Evolutionary conservation across 1,284 basidiomycete genomes (phyloP).

Genomic region (Trichosporon faecale): DNA sequence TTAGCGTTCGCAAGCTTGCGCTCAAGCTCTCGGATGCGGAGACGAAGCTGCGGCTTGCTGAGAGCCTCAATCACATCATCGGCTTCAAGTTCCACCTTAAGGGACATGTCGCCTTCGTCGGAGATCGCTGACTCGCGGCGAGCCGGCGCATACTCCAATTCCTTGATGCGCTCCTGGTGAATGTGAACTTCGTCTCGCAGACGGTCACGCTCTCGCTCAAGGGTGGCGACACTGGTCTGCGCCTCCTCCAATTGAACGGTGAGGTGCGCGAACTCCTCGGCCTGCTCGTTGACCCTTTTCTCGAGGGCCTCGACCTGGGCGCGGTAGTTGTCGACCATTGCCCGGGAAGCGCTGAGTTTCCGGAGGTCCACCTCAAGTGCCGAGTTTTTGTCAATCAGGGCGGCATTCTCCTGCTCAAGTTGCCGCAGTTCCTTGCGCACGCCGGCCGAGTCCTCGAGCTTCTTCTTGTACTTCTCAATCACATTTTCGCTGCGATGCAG

Average conservation of each 20-base stretch:
- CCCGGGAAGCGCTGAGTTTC: constrained; percentile 80
- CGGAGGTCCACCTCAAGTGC: constrained; percentile 84
- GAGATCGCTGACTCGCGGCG: constrained; percentile 13
- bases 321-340: constrained; percentile 84
- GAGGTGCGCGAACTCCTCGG: constrained; percentile 59
- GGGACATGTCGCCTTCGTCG: constrained; percentile 28
- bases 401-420: constrained; percentile 87
- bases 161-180: constrained; percentile 86
- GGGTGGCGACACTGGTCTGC: constrained; percentile 61
- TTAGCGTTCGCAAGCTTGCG: constrained; percentile 72
- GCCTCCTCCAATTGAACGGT: constrained; percentile 74
- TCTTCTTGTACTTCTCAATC: constrained; percentile 98
- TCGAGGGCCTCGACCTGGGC: constrained; percentile 79
- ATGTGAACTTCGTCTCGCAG: constrained; percentile 82
- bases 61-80: constrained; percentile 36
- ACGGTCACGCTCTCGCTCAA: constrained; percentile 66
- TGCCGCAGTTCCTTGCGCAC: constrained; percentile 78
- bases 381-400: constrained; percentile 85
- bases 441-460: constrained; percentile 89
- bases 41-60: constrained; percentile 27
- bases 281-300: constrained; percentile 55
- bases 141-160: constrained; percentile 64
- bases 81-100: constrained; percentile 54
- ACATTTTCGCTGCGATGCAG: constrained; percentile 92
- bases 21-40: constrained; percentile 77